Conservation (phyloP, 2,329 filamentous ascomycete genomes). For the Clonostachys rosea region DNA sequence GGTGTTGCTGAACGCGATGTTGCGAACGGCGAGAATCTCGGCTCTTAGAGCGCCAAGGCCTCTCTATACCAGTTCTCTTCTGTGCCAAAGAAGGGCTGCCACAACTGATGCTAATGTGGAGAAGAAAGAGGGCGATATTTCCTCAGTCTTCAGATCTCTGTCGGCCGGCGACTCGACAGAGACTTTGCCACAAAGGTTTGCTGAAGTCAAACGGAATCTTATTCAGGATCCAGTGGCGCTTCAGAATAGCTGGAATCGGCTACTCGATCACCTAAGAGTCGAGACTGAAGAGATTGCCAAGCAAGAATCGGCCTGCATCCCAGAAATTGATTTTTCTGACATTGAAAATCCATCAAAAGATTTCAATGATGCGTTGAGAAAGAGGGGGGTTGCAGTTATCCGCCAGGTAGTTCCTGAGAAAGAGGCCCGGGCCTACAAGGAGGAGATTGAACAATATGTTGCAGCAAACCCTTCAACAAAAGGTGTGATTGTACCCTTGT, state of each 20-base stretch:
- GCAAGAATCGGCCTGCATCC: slow-evolving; percentile 43
- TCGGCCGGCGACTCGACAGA: slow-evolving; percentile 36
- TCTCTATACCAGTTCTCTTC: too few species aligned
- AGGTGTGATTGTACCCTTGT: slow-evolving; percentile 24
- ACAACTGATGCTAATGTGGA: not conserved
- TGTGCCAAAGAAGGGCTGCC: too few species aligned
- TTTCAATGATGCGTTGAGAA: slow-evolving; percentile 28
- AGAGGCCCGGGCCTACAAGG: slow-evolving; percentile 62
- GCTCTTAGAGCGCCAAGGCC: too few species aligned
- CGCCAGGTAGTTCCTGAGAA: slow-evolving; percentile 58
- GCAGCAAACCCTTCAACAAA: slow-evolving; percentile 55
- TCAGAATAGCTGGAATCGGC: slow-evolving; percentile 38
- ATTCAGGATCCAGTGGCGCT: slow-evolving; percentile 45
- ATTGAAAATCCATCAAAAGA: slow-evolving; percentile 29
- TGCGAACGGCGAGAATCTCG: too few species aligned
- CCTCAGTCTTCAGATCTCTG: slow-evolving; percentile 56
- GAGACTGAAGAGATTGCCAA: slow-evolving; percentile 43
- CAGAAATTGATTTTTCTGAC: slow-evolving; percentile 41
- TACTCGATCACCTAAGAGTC: slow-evolving; percentile 35
- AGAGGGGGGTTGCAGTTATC: slow-evolving; percentile 51
- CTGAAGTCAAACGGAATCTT: slow-evolving; percentile 49
- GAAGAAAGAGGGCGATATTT: slow-evolving; percentile 54
- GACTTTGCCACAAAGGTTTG: slow-evolving; percentile 47
- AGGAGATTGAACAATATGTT: slow-evolving; percentile 61
- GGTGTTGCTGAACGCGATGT: too few species aligned